phyloP scores from a whole-genome alignment of 805 yeast species.

The Lipomyces starkeyi region DNA sequence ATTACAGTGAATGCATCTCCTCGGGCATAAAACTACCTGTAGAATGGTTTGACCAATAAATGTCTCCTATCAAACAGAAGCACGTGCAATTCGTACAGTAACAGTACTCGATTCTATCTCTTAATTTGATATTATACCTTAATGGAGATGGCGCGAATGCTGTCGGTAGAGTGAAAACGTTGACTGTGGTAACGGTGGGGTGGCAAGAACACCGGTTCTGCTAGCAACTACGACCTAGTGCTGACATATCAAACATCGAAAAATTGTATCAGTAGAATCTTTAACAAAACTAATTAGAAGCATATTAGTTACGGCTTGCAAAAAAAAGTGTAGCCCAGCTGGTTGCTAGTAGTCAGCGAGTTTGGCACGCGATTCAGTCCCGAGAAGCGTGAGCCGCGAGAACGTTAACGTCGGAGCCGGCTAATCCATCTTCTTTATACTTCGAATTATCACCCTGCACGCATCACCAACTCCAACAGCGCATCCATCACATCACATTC shows the following conservation, averaged over 20 bases:
- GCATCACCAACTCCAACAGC: constrained; percentile 8
- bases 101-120: no score
- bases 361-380: neutral
- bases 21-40: no score
- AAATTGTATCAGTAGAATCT: neutral
- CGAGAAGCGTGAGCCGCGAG: neutral
- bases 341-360: neutral
- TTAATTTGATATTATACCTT: neutral
- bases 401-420: neutral
- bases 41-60: no score
- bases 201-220: neutral
- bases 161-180: neutral
- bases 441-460: constrained; percentile 16
- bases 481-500: neutral
- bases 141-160: neutral
- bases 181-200: neutral
- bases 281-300: no score
- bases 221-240: neutral
- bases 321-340: neutral
- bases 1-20: no score
- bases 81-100: no score
- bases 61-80: no score
- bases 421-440: constrained; percentile 13
- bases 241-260: neutral
- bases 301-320: neutral